phyloP scores from a whole-genome alignment of 106 monocot genomes.

The Apostasia shenzhenica region DNA sequence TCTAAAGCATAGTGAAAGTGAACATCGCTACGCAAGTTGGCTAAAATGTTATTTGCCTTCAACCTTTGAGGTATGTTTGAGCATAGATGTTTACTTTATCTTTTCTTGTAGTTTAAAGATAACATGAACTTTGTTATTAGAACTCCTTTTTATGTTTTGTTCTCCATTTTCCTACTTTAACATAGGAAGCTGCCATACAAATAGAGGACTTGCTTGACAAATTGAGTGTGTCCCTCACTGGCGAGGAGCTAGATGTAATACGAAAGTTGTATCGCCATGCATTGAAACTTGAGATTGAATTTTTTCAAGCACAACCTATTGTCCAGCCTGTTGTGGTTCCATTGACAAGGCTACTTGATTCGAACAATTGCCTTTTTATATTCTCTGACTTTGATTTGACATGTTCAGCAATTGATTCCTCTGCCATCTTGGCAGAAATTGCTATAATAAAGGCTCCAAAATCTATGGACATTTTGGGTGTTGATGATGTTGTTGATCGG shows the following conservation, averaged over 20 bases:
- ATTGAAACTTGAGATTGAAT: conserved; percentile 69
- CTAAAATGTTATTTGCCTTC: conserved; percentile 43
- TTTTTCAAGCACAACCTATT: conserved; percentile 55
- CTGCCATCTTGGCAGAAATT: conserved; percentile 82
- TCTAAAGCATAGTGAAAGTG: conserved; percentile 21
- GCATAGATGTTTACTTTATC: too few species aligned
- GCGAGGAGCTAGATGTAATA: conserved; percentile 83
- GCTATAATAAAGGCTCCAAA: conserved; percentile 59
- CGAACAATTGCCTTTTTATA: conserved; percentile 31
- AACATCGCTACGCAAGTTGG: conserved; percentile 73
- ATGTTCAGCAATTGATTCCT: conserved; percentile 74
- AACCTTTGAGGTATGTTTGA: conserved; percentile 50
- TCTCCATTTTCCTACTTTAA: neutral
- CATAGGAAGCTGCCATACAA: conserved; percentile 46
- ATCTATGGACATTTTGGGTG: conserved; percentile 3
- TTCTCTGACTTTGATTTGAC: conserved; percentile 91
- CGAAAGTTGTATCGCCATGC: conserved; percentile 74
- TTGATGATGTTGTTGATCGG: conserved; percentile 2
- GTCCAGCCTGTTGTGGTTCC: conserved; percentile 48
- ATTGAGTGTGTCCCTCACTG: conserved; percentile 71
- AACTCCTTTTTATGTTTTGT: too few species aligned
- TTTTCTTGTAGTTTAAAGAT: too few species aligned
- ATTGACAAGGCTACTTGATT: conserved; percentile 31
- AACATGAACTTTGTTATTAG: too few species aligned
- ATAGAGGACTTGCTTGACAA: conserved; percentile 92